These are phyloP conservation scores for Candida vartiovaarae DNA, from an alignment of 805 yeast species.

Conservation along the genomic window DNA sequence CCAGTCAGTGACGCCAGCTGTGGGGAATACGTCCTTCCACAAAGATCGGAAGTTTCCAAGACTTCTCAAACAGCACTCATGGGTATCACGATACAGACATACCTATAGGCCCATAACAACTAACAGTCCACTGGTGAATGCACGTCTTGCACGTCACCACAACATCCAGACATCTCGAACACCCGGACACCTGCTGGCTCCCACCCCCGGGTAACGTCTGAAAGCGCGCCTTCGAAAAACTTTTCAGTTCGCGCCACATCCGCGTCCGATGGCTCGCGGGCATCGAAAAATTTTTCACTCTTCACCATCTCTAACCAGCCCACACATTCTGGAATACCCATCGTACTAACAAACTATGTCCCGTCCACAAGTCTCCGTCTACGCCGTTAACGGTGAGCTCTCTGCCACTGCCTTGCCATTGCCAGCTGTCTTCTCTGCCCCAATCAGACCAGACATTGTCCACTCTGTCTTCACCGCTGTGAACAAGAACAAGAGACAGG, in stretches of 20 bases:
- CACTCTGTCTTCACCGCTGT: slow-evolving; percentile 98
- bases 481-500: slow-evolving; percentile 99
- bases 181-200: too few species aligned
- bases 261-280: not conserved
- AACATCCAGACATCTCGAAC: too few species aligned
- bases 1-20: too few species aligned
- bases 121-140: too few species aligned
- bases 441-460: slow-evolving; percentile 99
- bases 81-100: too few species aligned
- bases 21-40: too few species aligned
- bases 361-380: slow-evolving; percentile 97
- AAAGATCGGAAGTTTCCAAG: too few species aligned
- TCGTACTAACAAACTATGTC: slow-evolving; percentile 20
- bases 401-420: slow-evolving; percentile 79
- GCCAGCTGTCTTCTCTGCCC: slow-evolving; percentile 99
- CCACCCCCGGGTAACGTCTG: too few species aligned
- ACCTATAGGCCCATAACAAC: too few species aligned
- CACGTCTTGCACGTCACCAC: too few species aligned
- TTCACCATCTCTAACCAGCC: not conserved
- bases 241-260: not conserved
- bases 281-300: not conserved
- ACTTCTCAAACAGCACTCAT: too few species aligned
- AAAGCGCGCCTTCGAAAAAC: too few species aligned
- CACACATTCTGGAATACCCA: not conserved
- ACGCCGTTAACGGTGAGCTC: slow-evolving; percentile 81